phyloP scores from a whole-genome alignment of 768 basidiomycete genomes.

The Lactarius sanguifluus region DNA sequence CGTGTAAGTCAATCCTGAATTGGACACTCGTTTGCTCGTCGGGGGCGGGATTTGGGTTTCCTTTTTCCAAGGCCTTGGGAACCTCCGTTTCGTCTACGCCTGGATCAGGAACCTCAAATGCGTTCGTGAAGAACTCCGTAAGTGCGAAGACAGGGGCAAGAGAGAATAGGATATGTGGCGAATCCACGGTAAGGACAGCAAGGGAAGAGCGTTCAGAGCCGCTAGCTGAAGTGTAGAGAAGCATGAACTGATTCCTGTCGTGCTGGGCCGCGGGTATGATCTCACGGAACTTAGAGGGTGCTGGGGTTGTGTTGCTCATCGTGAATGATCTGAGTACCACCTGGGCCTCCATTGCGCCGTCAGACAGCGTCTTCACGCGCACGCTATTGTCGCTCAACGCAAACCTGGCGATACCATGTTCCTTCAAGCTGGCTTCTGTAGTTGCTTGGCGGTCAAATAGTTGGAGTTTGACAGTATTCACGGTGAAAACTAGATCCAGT shows the following conservation, averaged over 20 bases:
- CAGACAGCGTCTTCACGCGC: conserved; percentile 76
- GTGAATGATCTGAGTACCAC: conserved; percentile 88
- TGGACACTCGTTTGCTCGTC: conserved; percentile 40
- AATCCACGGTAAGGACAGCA: conserved; percentile 87
- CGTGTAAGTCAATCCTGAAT: conserved; percentile 86
- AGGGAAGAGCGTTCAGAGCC: conserved; percentile 55
- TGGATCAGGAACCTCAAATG: conserved; percentile 39
- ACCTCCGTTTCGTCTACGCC: conserved; percentile 25
- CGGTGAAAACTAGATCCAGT: conserved; percentile 69
- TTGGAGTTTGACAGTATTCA: conserved; percentile 77
- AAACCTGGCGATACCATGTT: conserved; percentile 83
- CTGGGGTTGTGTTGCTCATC: conserved; percentile 83
- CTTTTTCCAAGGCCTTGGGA: conserved; percentile 27
- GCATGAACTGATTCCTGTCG: conserved; percentile 88
- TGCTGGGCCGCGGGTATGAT: conserved; percentile 92
- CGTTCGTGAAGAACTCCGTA: conserved; percentile 77
- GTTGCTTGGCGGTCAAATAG: conserved; percentile 74
- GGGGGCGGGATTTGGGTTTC: conserved; percentile 2
- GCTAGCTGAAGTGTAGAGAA: conserved; percentile 80
- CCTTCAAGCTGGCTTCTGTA: conserved; percentile 55
- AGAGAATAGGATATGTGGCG: conserved; percentile 89
- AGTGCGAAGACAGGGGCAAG: conserved; percentile 88
- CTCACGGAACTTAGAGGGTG: conserved; percentile 84
- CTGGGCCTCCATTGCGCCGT: conserved; percentile 86
- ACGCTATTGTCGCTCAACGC: conserved; percentile 77